Base-by-base conservation (phyloP, 1,284 basidiomycete species). In the Hypsizygus ulmarius region DNA sequence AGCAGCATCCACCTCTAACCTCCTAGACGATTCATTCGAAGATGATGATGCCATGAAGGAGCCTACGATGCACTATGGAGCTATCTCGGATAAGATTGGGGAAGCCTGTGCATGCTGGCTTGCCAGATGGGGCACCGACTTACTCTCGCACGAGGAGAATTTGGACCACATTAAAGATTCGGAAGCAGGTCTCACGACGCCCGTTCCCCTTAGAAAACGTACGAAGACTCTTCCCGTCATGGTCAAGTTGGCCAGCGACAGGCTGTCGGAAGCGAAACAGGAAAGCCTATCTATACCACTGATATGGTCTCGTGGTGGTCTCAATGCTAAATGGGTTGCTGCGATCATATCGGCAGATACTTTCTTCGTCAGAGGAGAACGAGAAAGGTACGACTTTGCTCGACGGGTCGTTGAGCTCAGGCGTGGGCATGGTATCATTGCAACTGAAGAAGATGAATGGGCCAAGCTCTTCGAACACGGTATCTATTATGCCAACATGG, bases 401-500 rank as follows among this genome's bases (percentile, higher is more conserved):
- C 78, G 82, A 41, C 68, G 79, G 7, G 79, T 94, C 0, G 80
- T 93, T 0, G 90, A 94, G 60, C 64, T 95, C 42, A 70, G 87
- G 52, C 66, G 71, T 45, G 69, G 65, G 21, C 66, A 68, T 12
- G 78, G 77, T 11, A 65, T 79, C 34, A 52, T 75, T 34, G 65
- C 72, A 5, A 71, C 72, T 0, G 87, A 90, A 58, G 86, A 90
- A 59, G 63, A 54, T 28, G 75, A 82, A 54, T 91, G 88, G 75
- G 70, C 68, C n/a, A 73, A 70, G 47, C 75, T 96, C 58, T 96
- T 97, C 63, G 68, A 77, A 28, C 71, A 79, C 21, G 90, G 89
- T 3, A 91, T 97, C 21, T 90, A 93, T 67, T 97, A 96, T 64
- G 74, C 80, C 9, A 92, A 94, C 63, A 90, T 96, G 89, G 90